Base-by-base conservation (phyloP, 495 filamentous ascomycete species). In the Cudoniella acicularis region DNA sequence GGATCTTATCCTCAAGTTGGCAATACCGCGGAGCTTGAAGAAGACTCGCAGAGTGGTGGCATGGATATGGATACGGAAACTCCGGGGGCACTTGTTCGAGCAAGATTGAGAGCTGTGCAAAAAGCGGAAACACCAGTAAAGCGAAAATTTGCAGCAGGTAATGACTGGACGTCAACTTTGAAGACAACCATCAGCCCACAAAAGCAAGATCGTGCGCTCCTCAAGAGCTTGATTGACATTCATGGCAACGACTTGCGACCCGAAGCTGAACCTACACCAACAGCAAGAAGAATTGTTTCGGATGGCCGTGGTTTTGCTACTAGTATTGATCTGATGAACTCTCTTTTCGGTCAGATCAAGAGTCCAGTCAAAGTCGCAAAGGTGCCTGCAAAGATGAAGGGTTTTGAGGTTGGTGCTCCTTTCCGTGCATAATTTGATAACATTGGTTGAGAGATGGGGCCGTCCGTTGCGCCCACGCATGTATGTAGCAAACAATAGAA, bases 301-400 rank as follows among this genome's bases (percentile, higher is more conserved):
- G 79, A 80, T 49, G 76, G 79, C 51, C 79, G 80, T 50, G 81
- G 80, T 0, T 91, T 96, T 67, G 75, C 82, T 3, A 92, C 84
- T 20, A 89, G 84, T 64, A 92, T 96, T 68, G 91, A 96, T 73
- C 67, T 96, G 71, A 95, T 96, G 91, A 88, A 95, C 65, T 95
- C 90, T 47, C 69, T 96, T 49, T 96, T 92, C 70, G 83, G 82
- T 51, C 78, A 84, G 63, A 82, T 86, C 10, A 80, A 74, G 66
- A 72, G 69, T 18, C 74, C 75, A 49, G 66, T 62, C 27, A 75
- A 75, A 64, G 64, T 69, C 51, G 77, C 74, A 58, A 75, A 75
- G 65, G 69, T 75, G 55, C 69, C 68, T 50, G 68, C 65, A 48
- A 78, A 76, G 58, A 74, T 73, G 61, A 84, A 83, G 68, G 84